phyloP scores from a whole-genome alignment of 345 rosid species.

The Reutealis trisperma region DNA sequence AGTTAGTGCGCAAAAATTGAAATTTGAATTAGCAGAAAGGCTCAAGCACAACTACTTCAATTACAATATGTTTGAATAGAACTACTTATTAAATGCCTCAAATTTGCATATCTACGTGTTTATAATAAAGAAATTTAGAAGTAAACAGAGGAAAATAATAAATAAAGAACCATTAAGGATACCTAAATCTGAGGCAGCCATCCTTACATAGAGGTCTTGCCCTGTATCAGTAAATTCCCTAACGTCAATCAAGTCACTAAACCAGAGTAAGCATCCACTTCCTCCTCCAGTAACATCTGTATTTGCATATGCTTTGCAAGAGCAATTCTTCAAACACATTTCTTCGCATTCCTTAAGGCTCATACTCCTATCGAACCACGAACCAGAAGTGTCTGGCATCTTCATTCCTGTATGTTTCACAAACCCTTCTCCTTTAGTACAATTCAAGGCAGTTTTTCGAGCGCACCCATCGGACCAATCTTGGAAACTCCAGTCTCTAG shows the following conservation, averaged over 20 bases:
- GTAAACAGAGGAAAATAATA: neutral
- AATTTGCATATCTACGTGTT: neutral
- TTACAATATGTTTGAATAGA: neutral
- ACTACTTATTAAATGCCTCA: neutral
- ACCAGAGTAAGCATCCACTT: constrained; percentile 32
- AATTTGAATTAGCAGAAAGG: neutral
- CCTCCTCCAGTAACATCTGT: constrained; percentile 16
- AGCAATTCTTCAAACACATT: constrained; percentile 20
- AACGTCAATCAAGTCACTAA: constrained; percentile 20
- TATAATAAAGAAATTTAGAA: neutral
- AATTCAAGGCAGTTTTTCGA: constrained; percentile 2
- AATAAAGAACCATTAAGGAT: neutral
- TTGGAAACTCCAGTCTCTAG: constrained; percentile 12
- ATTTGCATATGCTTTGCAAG: constrained; percentile 26
- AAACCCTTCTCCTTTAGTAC: constrained; percentile 20
- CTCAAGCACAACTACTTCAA: neutral
- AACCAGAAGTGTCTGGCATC: constrained; percentile 21
- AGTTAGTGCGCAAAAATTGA: neutral
- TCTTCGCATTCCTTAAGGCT: constrained; percentile 18
- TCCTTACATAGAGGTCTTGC: constrained; percentile 22
- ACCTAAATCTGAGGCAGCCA: constrained; percentile 28
- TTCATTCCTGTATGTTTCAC: constrained; percentile 4
- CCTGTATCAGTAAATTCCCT: constrained; percentile 12
- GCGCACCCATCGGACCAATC: constrained; percentile 25
- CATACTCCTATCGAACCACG: constrained; percentile 20